A percentile compares a stretch with the other conserved stretches of the same genome.
phyloP scores from a whole-genome alignment of 177 flowering plant species.

The Vitis hybrid region DNA sequence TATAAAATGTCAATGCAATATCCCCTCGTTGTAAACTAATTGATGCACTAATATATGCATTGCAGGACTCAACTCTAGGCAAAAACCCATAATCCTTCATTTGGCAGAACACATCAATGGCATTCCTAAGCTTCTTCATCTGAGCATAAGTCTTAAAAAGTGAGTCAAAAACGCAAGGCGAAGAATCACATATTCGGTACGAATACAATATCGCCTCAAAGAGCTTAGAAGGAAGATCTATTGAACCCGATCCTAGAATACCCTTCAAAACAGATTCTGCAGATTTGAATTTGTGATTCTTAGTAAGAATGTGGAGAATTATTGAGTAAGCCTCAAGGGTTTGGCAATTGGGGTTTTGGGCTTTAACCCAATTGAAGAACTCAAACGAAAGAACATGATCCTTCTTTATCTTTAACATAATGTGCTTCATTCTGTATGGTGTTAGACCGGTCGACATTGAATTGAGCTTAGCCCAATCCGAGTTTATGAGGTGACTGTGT shows the following conservation, averaged over 20 bases:
- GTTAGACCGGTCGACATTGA: conserved; percentile 40
- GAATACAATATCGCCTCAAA: conserved; percentile 69
- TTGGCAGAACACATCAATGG: conserved; percentile 55
- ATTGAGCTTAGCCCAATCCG: conserved; percentile 73
- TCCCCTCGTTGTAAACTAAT: conserved; percentile 47
- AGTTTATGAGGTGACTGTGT: conserved; percentile 74
- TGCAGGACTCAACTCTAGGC: conserved; percentile 79
- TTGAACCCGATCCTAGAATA: conserved; percentile 25
- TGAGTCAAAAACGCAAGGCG: conserved; percentile 73
- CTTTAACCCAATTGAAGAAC: conserved; percentile 70
- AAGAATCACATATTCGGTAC: conserved; percentile 73
- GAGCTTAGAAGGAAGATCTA: conserved; percentile 47
- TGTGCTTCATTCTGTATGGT: conserved; percentile 68
- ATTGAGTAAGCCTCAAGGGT: conserved; percentile 62
- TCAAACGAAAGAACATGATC: conserved; percentile 78
- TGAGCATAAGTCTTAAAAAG: conserved; percentile 79
- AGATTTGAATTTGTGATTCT: conserved; percentile 58
- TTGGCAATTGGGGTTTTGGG: conserved; percentile 38
- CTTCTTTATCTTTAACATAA: conserved; percentile 59
- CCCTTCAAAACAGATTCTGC: conserved; percentile 61
- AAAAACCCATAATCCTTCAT: conserved; percentile 89
- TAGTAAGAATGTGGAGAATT: conserved; percentile 74
- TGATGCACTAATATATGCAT: conserved; percentile 72
- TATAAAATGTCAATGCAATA: conserved; percentile 62
- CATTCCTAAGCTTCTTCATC: conserved; percentile 71